Evolutionary conservation across 176 grass and related monocot species (phyloP), one percentile per base, ranked within the genome.

Genomic region (Guadua angustifolia): DNA sequence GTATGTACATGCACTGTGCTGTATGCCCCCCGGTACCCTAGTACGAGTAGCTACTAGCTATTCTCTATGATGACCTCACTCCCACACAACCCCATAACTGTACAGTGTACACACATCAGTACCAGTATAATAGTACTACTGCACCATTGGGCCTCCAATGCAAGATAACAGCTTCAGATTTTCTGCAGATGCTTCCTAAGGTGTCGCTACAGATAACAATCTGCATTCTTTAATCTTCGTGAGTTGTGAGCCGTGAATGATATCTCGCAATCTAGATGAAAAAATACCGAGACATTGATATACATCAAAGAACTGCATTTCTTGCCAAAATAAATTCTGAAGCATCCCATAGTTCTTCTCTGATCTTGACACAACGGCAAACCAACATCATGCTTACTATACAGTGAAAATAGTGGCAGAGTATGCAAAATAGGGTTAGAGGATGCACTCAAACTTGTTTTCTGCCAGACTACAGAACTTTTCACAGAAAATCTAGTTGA

Each of bases 31-130:
- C 21, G 47, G 56, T 79, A 52, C 15, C 62, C 55, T 32, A 29
- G 29, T 55, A 84, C 40, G 16, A 38, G 64, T 16, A 79, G 74
- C 53, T 61, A 32, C 21, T 1, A 62, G 59, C 82, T 67, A n/a
- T 32, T 67, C 12, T 56, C 18, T 59, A 44, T 69, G 82, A 69
- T 85, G 87, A 80, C 77, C 69, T 80, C 87, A 75, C 77, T 17
- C 67, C 61, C 82, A 61, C 82, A 44, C 46, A 66, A 18, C 36
- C 57, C 36, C 57, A 73, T 3, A 78, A 24, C 52, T 47, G 24
- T 43, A 14, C 42, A 24, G 40, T 47, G 24, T 43, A 14, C 42
- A 32, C 64, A 60, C 38, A 13, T 58, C 13, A 38, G 56, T 33
- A 42, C 68, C 38, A 19, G 66, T 32, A 66, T 61, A 65, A 36